Evolutionary conservation across 768 basidiomycete species (phyloP).

Genomic region (Strobilomyces confusus): DNA sequence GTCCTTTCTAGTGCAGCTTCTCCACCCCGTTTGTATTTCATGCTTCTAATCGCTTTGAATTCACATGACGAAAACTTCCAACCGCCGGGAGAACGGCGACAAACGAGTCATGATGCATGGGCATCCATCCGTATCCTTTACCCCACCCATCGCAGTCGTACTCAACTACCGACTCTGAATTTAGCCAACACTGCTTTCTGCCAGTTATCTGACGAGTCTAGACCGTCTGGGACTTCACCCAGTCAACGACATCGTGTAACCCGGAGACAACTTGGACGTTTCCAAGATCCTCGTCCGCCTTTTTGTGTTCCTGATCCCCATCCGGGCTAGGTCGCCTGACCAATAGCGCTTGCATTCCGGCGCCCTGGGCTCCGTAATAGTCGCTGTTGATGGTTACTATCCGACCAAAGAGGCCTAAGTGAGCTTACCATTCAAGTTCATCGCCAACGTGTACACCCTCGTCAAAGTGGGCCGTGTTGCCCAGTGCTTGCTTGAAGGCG

Average conservation of each 20-base stretch:
- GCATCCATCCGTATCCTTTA: too few species aligned
- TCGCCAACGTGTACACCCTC: conserved; percentile 74
- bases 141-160: too few species aligned
- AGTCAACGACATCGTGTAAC: conserved; percentile 34
- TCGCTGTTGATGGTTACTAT: conserved; percentile 43
- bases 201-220: background rate
- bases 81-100: too few species aligned
- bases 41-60: background rate
- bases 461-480: background rate
- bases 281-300: conserved; percentile 39
- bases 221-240: conserved; percentile 27
- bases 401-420: background rate
- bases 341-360: conserved; percentile 56
- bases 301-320: conserved; percentile 44
- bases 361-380: conserved; percentile 54
- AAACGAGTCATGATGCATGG: too few species aligned
- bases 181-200: background rate
- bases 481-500: conserved; percentile 26
- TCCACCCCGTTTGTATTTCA: background rate
- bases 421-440: conserved; percentile 58
- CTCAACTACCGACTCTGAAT: too few species aligned
- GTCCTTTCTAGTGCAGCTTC: conserved; percentile 7
- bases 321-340: conserved; percentile 48
- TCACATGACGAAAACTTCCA: background rate
- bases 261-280: conserved; percentile 37